Percentiles rank a stretch among this genome's conserved stretches.
Evolutionary conservation across 352 stramenopile genomes (phyloP).

Genomic region (Phytopythium boreale): DNA sequence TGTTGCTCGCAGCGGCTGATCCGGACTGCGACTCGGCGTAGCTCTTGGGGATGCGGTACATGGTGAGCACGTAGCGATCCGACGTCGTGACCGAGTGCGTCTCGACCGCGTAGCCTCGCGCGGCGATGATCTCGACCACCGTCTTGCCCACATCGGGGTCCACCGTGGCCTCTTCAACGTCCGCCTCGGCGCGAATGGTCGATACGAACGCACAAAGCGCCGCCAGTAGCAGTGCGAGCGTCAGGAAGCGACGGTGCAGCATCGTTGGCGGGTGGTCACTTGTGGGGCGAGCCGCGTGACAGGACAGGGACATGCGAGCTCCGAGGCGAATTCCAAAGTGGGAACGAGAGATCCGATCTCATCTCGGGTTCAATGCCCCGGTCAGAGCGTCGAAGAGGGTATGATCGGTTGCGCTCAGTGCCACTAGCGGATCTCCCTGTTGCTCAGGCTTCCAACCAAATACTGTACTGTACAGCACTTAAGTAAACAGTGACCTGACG

Average conservation of each 20-base stretch:
- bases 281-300: too few species aligned
- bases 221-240: neutral
- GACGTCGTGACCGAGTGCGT: constrained; percentile 54
- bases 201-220: neutral
- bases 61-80: constrained; percentile 61
- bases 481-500: too few species aligned
- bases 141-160: constrained; percentile 20
- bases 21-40: constrained; percentile 45
- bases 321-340: constrained; percentile 4
- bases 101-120: constrained; percentile 48
- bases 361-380: too few species aligned
- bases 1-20: constrained; percentile 22
- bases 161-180: constrained; percentile 13
- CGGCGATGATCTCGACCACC: constrained; percentile 28
- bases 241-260: constrained; percentile 1
- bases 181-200: neutral
- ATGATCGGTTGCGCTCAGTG: neutral
- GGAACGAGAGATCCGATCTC: neutral
- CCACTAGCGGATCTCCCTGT: neutral
- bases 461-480: too few species aligned
- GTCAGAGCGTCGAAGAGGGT: neutral
- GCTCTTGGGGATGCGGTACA: constrained; percentile 61
- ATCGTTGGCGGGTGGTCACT: neutral
- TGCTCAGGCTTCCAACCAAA: neutral
- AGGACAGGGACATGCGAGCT: too few species aligned